Evolutionary conservation across 1,139 yeast species (phyloP), one percentile per base, ranked within the genome.

Genomic region (Yamadazyma atmosphaerica): DNA sequence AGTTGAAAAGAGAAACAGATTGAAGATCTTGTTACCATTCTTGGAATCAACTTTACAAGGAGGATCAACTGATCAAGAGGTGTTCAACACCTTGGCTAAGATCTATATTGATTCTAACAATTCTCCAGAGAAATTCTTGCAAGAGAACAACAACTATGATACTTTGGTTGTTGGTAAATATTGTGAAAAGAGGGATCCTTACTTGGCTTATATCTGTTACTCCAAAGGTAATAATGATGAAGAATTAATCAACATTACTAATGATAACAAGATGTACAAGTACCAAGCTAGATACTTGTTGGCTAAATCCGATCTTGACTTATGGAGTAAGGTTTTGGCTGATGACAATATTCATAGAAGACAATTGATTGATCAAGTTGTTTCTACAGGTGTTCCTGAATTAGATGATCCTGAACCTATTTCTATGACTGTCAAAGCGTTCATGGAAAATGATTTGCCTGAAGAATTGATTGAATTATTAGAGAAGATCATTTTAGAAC

Each of bases 121-220:
- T 69, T 85, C 90, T 51, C 98, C 99, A 32, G 98, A 92, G 62
- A 89, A 89, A 65, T 94, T 94, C 73, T 77, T 92, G 70, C 84
- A 83, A 62, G 98, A 92, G 64, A 94, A 92, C 62, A 75, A 82
- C 54, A 75, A 79, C 57, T 92, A 94, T 68, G 95, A 92, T 65
- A 86, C 98, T 18, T 73, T 87, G 52, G 86, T 86, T 52, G 97
- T 92, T 53, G 99, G 98, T 75, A 89, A 83, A 61, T 92, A 92
- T 74, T 94, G 99, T 77, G 99, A 94, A 67, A 92, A 88, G 80
- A 85, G 98, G 65, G 99, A 92, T 59, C 99, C 99, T 45, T 92
- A 88, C 69, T 75, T 92, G 62, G 99, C 98, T 14, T 92, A 88
- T 64, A 92, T 92, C 66, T 95, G 96, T 39, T 92, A 92, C 64